A percentile compares a stretch with the other conserved stretches of the same genome.
Conservation (phyloP, 495 filamentous ascomycete species). For the Staphylotrichum tortipilum region DNA sequence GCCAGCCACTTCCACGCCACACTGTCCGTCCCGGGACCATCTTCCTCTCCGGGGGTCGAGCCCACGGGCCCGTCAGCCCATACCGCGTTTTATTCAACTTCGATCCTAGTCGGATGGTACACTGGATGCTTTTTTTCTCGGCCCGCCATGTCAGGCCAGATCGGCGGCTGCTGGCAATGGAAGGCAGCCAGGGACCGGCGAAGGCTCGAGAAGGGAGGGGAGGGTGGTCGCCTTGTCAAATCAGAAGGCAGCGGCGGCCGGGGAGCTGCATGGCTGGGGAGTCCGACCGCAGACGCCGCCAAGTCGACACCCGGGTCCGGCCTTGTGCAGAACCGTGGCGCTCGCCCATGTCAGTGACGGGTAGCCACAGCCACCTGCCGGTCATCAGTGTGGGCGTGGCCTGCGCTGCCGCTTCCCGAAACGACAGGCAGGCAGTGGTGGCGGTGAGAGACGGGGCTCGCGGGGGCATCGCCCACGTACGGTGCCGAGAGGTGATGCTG, state of each 20-base stretch:
- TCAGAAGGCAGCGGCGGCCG: background rate
- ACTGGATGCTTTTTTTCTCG: background rate
- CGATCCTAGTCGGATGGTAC: no score
- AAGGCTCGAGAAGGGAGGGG: no score
- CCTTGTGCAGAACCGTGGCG: background rate
- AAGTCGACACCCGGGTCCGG: no score
- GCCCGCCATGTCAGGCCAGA: background rate
- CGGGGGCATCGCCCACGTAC: background rate
- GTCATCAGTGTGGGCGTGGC: conserved; percentile 12
- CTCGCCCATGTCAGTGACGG: conserved; percentile 6
- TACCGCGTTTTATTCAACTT: no score
- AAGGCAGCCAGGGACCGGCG: background rate
- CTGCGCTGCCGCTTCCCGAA: background rate
- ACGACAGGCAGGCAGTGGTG: background rate
- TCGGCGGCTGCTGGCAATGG: background rate
- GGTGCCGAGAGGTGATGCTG: background rate
- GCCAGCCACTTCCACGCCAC: background rate
- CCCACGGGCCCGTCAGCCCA: no score
- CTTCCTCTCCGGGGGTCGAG: no score
- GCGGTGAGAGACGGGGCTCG: background rate
- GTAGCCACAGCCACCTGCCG: conserved; percentile 9
- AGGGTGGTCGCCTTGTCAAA: no score
- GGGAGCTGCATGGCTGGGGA: background rate
- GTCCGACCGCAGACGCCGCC: no score
- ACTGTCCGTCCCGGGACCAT: no score